A percentile compares a stretch with the other conserved stretches of the same genome.
phyloP scores from a whole-genome alignment of 1,284 basidiomycete species.

The Inonotus obliquus region DNA sequence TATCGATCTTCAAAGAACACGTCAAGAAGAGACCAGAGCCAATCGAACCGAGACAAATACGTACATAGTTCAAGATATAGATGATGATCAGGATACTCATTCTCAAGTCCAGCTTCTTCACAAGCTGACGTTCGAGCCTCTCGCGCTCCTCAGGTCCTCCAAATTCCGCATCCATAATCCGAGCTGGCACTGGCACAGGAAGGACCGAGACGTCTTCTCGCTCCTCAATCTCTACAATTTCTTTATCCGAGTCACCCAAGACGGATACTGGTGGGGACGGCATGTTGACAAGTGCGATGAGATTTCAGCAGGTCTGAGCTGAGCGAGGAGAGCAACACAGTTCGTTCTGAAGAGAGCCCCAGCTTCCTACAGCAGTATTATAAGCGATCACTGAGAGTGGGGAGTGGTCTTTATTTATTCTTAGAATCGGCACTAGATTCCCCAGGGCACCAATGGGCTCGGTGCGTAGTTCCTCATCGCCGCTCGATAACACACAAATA shows the following conservation, averaged over 20 bases:
- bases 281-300: not conserved
- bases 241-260: not conserved
- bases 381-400: no score
- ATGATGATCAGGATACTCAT: conserved; percentile 49
- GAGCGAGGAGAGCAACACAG: no score
- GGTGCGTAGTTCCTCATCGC: no score
- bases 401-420: no score
- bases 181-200: not conserved
- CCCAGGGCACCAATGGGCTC: no score
- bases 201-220: not conserved
- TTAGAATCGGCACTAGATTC: no score
- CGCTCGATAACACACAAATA: no score
- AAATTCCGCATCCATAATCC: conserved; percentile 34
- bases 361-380: no score
- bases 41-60: conserved; percentile 17
- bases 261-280: not conserved
- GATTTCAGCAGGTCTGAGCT: not conserved
- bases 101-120: conserved; percentile 43
- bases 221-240: not conserved
- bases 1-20: conserved; percentile 45
- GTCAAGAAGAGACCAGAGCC: not conserved
- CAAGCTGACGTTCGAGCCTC: conserved; percentile 39
- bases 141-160: conserved; percentile 38
- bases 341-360: no score
- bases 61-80: conserved; percentile 52